Percentiles rank a stretch among this genome's conserved stretches.
Evolutionary conservation across 2,329 filamentous ascomycete genomes (phyloP).

Genomic region (Colletotrichum incanum): DNA sequence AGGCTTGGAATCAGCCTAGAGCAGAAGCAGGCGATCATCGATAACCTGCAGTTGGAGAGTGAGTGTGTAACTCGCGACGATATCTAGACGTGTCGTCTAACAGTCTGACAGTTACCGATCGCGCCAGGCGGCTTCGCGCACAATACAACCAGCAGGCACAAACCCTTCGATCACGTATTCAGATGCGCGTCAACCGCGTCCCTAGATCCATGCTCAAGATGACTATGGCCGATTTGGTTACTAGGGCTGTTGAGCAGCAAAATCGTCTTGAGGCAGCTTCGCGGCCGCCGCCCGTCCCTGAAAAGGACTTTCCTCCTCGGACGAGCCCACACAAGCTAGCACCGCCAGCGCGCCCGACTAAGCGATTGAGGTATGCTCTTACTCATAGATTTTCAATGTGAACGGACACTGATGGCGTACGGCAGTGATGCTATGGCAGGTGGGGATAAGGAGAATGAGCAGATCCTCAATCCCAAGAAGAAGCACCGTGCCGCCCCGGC

Average conservation of each 20-base stretch:
- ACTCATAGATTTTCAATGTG: neutral
- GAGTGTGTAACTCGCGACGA: slow-evolving; percentile 53
- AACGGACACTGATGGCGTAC: neutral
- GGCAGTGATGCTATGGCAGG: slow-evolving; percentile 74
- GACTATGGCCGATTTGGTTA: slow-evolving; percentile 85
- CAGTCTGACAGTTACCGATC: slow-evolving; percentile 79
- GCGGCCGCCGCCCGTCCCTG: slow-evolving; percentile 64
- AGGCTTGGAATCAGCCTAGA: slow-evolving; percentile 74
- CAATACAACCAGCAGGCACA: slow-evolving; percentile 92
- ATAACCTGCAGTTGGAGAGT: slow-evolving; percentile 93
- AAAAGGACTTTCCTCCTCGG: slow-evolving; percentile 62
- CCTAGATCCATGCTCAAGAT: slow-evolving; percentile 83
- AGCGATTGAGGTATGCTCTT: slow-evolving; percentile 66
- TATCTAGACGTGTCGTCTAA: slow-evolving; percentile 40
- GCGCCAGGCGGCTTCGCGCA: slow-evolving; percentile 87
- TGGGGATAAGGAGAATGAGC: slow-evolving; percentile 83
- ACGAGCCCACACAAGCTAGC: slow-evolving; percentile 55
- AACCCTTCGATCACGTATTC: slow-evolving; percentile 86
- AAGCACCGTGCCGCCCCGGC: slow-evolving; percentile 63
- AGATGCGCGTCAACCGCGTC: slow-evolving; percentile 94
- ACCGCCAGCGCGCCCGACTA: slow-evolving; percentile 53
- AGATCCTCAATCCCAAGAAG: slow-evolving; percentile 80
- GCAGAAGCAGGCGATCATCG: slow-evolving; percentile 90
- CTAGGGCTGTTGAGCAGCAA: slow-evolving; percentile 64
- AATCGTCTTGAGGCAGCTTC: slow-evolving; percentile 50